phyloP scores from a whole-genome alignment of 78 protist species.

The Dictyostelium capitatum region DNA sequence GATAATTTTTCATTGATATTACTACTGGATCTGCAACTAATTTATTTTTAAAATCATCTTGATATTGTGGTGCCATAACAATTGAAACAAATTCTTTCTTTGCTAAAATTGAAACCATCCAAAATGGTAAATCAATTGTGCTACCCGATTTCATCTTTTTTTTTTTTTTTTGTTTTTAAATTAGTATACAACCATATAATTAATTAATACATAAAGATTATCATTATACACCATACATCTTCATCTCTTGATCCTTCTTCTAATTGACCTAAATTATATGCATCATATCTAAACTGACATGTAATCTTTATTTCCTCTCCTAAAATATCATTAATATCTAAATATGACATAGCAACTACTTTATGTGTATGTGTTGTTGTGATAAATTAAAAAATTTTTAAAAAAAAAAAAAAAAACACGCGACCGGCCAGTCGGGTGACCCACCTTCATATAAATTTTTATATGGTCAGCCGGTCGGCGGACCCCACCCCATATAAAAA shows the following conservation, averaged over 20 bases:
- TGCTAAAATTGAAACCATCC: conserved; percentile 28
- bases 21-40: conserved; percentile 41
- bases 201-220: not conserved
- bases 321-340: conserved; percentile 51
- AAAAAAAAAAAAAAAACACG: too few species aligned
- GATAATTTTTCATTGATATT: conserved; percentile 30
- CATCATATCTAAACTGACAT: conserved; percentile 35
- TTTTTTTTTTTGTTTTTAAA: too few species aligned
- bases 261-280: conserved; percentile 50
- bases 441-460: too few species aligned
- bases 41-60: conserved; percentile 39
- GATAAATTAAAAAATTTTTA: not conserved
- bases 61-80: conserved; percentile 1
- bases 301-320: conserved; percentile 53
- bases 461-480: too few species aligned
- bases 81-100: conserved; percentile 4
- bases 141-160: conserved; percentile 33
- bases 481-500: too few species aligned
- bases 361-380: not conserved
- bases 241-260: conserved; percentile 27
- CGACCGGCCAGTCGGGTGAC: too few species aligned
- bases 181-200: not conserved
- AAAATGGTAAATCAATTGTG: conserved; percentile 48
- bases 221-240: conserved; percentile 29
- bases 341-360: conserved; percentile 13